Percentiles rank a stretch among this genome's conserved stretches.
phyloP scores from a whole-genome alignment of 2,329 filamentous ascomycete genomes.

The Clarireedia hainanense region DNA sequence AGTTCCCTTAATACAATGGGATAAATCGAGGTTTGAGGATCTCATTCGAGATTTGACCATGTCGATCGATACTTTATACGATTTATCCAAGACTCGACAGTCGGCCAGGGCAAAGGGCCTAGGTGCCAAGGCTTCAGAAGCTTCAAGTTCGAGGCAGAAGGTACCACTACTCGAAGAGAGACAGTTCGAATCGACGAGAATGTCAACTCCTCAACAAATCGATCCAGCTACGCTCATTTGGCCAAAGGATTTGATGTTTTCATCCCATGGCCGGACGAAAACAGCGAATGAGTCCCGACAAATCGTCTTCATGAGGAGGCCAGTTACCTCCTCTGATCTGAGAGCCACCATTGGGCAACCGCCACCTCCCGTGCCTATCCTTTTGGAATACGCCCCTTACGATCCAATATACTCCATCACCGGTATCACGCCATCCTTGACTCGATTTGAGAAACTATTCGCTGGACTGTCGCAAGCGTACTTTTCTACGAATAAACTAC shows the following conservation, averaged over 20 bases:
- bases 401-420: conserved; percentile 54
- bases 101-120: conserved; percentile 29
- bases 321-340: conserved; percentile 16
- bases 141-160: conserved; percentile 14
- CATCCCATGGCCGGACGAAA: conserved; percentile 9
- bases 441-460: conserved; percentile 56
- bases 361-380: conserved; percentile 37
- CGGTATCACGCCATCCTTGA: conserved; percentile 56
- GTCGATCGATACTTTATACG: conserved; percentile 73
- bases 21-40: conserved; percentile 67
- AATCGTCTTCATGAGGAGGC: conserved; percentile 28
- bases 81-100: conserved; percentile 58
- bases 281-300: conserved; percentile 30
- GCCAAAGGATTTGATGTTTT: conserved; percentile 23
- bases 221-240: conserved; percentile 45
- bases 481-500: conserved; percentile 45
- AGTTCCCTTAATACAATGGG: conserved; percentile 51
- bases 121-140: conserved; percentile 15
- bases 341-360: conserved; percentile 17
- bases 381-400: conserved; percentile 65
- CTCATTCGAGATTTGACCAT: conserved; percentile 66
- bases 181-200: conserved; percentile 49
- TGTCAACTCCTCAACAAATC: conserved; percentile 54
- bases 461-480: conserved; percentile 38
- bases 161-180: conserved; percentile 28